These are phyloP conservation scores for Cryptococcus amylolentus DNA, from an alignment of 1,284 basidiomycete genomes.

Conservation along the genomic window DNA sequence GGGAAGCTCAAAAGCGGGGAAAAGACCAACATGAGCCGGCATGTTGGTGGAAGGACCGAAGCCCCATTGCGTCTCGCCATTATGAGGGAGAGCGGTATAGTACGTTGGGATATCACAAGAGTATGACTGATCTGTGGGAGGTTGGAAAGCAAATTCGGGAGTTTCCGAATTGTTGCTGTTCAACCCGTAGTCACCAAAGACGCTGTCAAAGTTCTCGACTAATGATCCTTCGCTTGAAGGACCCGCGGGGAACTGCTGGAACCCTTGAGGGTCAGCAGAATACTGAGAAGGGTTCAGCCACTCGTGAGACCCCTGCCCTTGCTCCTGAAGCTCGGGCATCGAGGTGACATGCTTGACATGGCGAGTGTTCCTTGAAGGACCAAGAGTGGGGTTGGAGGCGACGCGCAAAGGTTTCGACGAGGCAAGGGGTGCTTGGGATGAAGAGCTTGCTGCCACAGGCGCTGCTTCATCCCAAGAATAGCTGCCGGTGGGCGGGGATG, in stretches of 20 bases:
- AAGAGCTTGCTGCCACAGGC: slow-evolving; percentile 17
- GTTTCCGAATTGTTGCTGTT: slow-evolving; percentile 10
- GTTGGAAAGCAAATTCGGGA: slow-evolving; percentile 25
- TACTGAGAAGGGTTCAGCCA: slow-evolving; percentile 24
- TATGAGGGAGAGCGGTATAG: slow-evolving; percentile 2
- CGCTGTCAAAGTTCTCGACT: slow-evolving; percentile 31
- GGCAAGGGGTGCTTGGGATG: slow-evolving; percentile 15
- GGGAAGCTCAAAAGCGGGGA: slow-evolving; percentile 7
- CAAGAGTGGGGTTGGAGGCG: slow-evolving; percentile 31
- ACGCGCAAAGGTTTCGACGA: slow-evolving; percentile 20
- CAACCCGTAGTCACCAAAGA: slow-evolving; percentile 27
- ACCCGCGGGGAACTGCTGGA: background rate
- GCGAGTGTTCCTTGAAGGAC: slow-evolving; percentile 16
- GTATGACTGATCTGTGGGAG: slow-evolving; percentile 1
- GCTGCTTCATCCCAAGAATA: slow-evolving; percentile 37
- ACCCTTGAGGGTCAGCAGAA: slow-evolving; percentile 1
- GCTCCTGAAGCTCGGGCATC: slow-evolving; percentile 38
- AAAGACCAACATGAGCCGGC: slow-evolving; percentile 23
- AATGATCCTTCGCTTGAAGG: slow-evolving; percentile 12
- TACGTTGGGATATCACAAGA: slow-evolving; percentile 6
- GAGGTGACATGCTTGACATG: slow-evolving; percentile 25
- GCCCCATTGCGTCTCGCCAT: background rate
- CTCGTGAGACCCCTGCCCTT: slow-evolving; percentile 7
- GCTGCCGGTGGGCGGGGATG: slow-evolving; percentile 8
- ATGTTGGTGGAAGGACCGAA: background rate